A percentile compares a stretch with the other conserved stretches of the same genome.
These are phyloP conservation scores for Colletotrichum endophyticum DNA, from an alignment of 2,329 filamentous ascomycete genomes.

Conservation along the genomic window DNA sequence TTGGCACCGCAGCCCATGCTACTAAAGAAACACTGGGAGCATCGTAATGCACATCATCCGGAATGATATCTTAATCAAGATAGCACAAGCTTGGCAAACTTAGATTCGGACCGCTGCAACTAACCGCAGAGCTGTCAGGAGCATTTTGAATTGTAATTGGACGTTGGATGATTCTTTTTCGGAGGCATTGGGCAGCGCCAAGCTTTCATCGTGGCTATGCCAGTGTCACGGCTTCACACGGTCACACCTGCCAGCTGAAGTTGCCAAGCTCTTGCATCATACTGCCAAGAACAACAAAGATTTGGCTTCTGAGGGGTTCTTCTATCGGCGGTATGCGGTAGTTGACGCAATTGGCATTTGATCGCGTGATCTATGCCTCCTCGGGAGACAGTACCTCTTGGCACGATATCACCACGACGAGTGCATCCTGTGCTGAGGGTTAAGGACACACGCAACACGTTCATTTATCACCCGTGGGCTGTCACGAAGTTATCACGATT, in stretches of 20 bases:
- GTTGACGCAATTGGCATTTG: neutral
- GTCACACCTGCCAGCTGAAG: neutral
- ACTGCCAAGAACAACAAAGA: neutral
- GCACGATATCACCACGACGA: neutral
- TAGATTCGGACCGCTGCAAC: neutral
- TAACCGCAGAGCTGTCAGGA: neutral
- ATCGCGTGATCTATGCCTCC: neutral
- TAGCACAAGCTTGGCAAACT: neutral
- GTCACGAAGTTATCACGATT: accelerated
- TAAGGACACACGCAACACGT: neutral
- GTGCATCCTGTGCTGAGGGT: neutral
- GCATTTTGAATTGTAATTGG: neutral
- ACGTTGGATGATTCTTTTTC: neutral
- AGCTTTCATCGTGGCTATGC: neutral
- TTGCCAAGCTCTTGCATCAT: neutral
- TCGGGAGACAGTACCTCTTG: neutral
- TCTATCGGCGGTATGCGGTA: neutral
- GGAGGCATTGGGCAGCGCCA: neutral
- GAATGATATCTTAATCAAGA: neutral
- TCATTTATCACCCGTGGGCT: neutral
- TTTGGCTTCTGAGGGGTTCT: neutral
- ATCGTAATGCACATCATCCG: neutral
- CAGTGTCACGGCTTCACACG: neutral
- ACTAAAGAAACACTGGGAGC: neutral
- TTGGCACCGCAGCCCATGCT: neutral